Evolutionary conservation across 2,329 filamentous ascomycete genomes (phyloP).

Genomic region (Penicillium sp.): DNA sequence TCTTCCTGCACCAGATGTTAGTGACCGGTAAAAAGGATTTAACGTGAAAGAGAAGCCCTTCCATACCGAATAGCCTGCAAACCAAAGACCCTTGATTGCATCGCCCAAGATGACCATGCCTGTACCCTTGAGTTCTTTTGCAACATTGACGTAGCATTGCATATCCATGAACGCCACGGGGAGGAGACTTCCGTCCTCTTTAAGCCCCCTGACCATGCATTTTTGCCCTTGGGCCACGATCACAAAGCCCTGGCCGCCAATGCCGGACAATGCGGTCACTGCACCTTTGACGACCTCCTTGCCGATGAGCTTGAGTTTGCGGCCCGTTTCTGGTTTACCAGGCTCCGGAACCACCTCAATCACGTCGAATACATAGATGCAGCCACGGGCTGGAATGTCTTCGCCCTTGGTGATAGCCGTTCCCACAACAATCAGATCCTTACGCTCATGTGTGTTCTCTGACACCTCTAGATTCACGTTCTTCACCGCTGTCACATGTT

Average conservation of each 20-base stretch:
- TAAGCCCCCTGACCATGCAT: slow-evolving; percentile 92
- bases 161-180: slow-evolving; percentile 98
- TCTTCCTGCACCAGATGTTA: slow-evolving; percentile 64
- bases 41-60: not conserved
- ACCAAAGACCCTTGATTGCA: slow-evolving; percentile 91
- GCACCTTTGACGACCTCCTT: slow-evolving; percentile 91
- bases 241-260: slow-evolving; percentile 84
- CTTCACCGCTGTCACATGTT: slow-evolving; percentile 78
- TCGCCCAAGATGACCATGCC: slow-evolving; percentile 87
- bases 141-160: slow-evolving; percentile 86
- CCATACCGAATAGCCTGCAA: slow-evolving; percentile 79
- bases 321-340: slow-evolving; percentile 79
- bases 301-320: slow-evolving; percentile 79
- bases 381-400: slow-evolving; percentile 80
- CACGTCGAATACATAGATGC: slow-evolving; percentile 87
- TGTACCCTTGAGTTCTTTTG: slow-evolving; percentile 78
- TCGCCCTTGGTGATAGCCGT: slow-evolving; percentile 86
- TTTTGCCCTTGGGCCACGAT: slow-evolving; percentile 93
- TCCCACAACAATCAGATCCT: slow-evolving; percentile 78
- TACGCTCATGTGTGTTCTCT: slow-evolving; percentile 83
- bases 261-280: slow-evolving; percentile 80
- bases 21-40: not conserved
- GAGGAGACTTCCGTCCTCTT: slow-evolving; percentile 88
- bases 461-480: slow-evolving; percentile 85
- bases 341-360: slow-evolving; percentile 90